Percentiles rank a stretch among this genome's conserved stretches.
phyloP scores from a whole-genome alignment of 1,284 basidiomycete species.

The Wolfiporia cocos region DNA sequence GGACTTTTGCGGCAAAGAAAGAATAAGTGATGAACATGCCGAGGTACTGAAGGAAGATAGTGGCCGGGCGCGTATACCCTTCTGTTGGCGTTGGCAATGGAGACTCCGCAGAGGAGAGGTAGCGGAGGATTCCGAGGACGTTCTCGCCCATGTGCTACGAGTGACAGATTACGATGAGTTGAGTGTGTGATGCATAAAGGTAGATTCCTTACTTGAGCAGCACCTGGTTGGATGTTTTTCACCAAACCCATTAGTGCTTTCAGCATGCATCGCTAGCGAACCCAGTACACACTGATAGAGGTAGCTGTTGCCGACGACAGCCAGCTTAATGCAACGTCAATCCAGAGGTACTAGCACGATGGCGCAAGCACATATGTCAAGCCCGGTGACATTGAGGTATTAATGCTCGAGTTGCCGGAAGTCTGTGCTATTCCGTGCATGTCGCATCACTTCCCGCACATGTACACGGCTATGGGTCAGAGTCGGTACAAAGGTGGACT shows the following conservation, averaged over 20 bases:
- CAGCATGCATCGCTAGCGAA: too few relatives aligned
- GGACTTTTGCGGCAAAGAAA: slow-evolving; percentile 61
- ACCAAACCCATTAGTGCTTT: slow-evolving; percentile 31
- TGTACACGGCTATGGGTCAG: not conserved
- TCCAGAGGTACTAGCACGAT: not conserved
- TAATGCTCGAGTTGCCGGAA: slow-evolving; percentile 93
- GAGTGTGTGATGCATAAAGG: too few relatives aligned
- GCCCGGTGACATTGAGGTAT: slow-evolving; percentile 85
- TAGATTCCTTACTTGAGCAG: slow-evolving; percentile 50
- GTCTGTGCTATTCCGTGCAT: slow-evolving; percentile 58
- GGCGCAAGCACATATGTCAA: slow-evolving; percentile 56
- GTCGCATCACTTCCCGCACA: not conserved
- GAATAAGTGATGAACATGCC: slow-evolving; percentile 72
- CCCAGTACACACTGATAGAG: slow-evolving; percentile 87
- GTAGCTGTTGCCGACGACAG: slow-evolving; percentile 90
- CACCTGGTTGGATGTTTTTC: slow-evolving; percentile 76
- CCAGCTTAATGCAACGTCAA: slow-evolving; percentile 61
- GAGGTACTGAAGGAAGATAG: slow-evolving; percentile 75
- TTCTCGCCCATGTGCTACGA: slow-evolving; percentile 89
- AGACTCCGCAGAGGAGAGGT: slow-evolving; percentile 69
- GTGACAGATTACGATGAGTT: not conserved
- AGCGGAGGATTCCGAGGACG: slow-evolving; percentile 73
- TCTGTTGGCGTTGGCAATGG: slow-evolving; percentile 55
- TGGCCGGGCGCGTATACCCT: slow-evolving; percentile 52
- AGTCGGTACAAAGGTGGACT: slow-evolving; percentile 21